Evolutionary conservation across 441 rosid species (phyloP), one percentile per base, ranked within the genome.

Genomic region (Populus trichocarpa): DNA sequence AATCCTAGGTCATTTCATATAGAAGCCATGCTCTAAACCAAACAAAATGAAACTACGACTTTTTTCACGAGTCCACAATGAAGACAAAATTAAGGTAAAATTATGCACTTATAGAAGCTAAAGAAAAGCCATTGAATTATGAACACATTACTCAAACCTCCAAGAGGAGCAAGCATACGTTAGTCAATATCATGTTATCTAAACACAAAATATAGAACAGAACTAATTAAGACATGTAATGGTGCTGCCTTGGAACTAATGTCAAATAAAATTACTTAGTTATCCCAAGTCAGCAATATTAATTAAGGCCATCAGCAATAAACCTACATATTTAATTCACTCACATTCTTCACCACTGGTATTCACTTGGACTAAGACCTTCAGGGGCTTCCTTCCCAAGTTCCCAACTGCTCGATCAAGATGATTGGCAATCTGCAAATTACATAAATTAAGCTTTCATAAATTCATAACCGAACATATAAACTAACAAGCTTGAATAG

Each of bases 331-430:
- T 63, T 59, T 18, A 2, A 71, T 30, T 63, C 38, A 84, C 98
- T 88, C 80, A 96, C 99, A 94, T 82, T 92, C 93, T 91, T 96
- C 98, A n/a, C 98, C 98, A 78, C 99, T 94, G 67, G 99, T 96
- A 80, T 96, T 94, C 80, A 96, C 98, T 90, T 96, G 99, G 82
- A 94, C 85, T 74, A 93, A 83, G 74, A 96, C 90, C 85, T 92
- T 92, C 85, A 94, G 80, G 70, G 92, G 98, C 83, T 88, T 87
- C 86, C 97, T 90, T 78, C 90, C 96, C 40, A 92, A 75, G 81
- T 82, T 90, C 36, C 87, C 94, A 83, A 88, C 91, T 64, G 70
- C 85, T 33, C 89, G 93, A 78, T 94, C 86, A 64, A 96, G 96
- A 84, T 84, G 92, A 85, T 88, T 89, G 70, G 99, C 99, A 80